phyloP scores from a whole-genome alignment of 495 filamentous ascomycete species.

The Talaromyces stipitatus region DNA sequence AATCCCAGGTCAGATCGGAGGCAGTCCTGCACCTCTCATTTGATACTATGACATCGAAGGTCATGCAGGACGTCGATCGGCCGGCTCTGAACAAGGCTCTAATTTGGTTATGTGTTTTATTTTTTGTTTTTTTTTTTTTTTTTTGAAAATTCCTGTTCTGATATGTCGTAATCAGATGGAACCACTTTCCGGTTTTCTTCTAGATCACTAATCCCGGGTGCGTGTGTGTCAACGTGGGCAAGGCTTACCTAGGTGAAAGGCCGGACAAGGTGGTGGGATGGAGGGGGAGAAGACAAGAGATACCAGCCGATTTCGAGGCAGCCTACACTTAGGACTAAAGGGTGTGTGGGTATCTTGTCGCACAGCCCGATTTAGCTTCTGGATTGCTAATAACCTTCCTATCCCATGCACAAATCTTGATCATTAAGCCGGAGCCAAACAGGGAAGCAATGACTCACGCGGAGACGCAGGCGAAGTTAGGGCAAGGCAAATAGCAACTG shows the following conservation, averaged over 20 bases:
- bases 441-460: slow-evolving; percentile 9
- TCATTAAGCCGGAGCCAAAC: slow-evolving; percentile 2
- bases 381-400: not conserved
- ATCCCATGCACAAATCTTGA: slow-evolving; percentile 21
- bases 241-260: not conserved
- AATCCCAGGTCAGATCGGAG: slow-evolving; percentile 8
- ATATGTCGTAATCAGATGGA: not conserved
- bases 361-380: slow-evolving; percentile 11
- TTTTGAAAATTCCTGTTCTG: not conserved
- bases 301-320: not conserved
- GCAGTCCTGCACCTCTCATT: slow-evolving; percentile 45
- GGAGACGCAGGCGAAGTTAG: slow-evolving; percentile 2
- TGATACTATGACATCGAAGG: slow-evolving; percentile 41
- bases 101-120: not conserved
- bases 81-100: slow-evolving; percentile 7
- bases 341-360: slow-evolving; percentile 14
- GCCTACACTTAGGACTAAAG: slow-evolving; percentile 3
- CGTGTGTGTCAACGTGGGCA: slow-evolving; percentile 1
- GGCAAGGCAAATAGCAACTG: not conserved
- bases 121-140: not conserved
- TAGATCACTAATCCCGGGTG: not conserved
- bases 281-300: not conserved
- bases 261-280: slow-evolving; percentile 1
- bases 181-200: not conserved
- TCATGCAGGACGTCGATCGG: slow-evolving; percentile 34